These are phyloP conservation scores for Solanum lycopersicoides DNA, from an alignment of 257 asterid species.

Conservation along the genomic window DNA sequence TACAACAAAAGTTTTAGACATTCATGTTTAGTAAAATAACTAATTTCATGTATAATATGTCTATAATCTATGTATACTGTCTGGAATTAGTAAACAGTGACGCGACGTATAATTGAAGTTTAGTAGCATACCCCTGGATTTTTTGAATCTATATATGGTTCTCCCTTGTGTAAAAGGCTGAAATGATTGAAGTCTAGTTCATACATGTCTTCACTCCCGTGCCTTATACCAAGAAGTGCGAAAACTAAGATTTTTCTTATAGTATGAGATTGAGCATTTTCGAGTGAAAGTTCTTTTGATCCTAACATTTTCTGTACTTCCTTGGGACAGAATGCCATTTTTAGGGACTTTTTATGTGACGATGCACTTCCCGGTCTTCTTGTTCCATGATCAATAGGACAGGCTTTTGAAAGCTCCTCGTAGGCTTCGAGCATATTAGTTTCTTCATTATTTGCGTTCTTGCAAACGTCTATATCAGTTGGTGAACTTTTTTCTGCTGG, in stretches of 20 bases:
- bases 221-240: constrained; percentile 16
- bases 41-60: neutral
- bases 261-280: constrained; percentile 22
- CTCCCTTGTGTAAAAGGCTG: constrained; percentile 9
- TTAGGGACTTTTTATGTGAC: neutral
- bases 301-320: constrained; percentile 10
- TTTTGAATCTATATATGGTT: constrained; percentile 5
- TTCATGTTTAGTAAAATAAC: neutral
- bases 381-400: neutral
- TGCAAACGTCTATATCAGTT: neutral
- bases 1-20: neutral
- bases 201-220: constrained; percentile 21
- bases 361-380: neutral
- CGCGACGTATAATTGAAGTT: neutral
- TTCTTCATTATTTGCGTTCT: neutral
- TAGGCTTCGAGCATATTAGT: neutral
- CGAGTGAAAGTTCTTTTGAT: neutral
- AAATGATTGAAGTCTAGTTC: constrained; percentile 20
- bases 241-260: constrained; percentile 20
- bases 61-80: neutral
- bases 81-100: neutral
- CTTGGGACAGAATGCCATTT: constrained; percentile 17
- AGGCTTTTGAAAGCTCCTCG: neutral
- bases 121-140: constrained; percentile 12
- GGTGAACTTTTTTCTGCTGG: neutral